Conservation (phyloP, 352 stramenopile species). For the Globisporangium nunn region DNA sequence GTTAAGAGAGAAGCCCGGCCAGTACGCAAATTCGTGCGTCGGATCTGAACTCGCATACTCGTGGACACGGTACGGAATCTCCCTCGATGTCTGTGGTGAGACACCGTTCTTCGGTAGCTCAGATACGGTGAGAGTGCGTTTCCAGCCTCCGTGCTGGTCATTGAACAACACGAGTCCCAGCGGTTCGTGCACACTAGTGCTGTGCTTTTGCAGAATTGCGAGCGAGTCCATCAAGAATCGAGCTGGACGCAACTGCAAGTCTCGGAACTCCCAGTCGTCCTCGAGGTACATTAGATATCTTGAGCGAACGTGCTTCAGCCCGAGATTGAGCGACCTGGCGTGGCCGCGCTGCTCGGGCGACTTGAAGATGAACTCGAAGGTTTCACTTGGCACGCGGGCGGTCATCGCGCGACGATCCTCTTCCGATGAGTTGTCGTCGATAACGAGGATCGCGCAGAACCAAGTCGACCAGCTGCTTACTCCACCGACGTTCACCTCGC, state of each 20-base stretch:
- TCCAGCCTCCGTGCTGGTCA: conserved; percentile 32
- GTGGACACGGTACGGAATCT: conserved; percentile 34
- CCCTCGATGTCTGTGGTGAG: background rate
- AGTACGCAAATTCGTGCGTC: conserved; percentile 34
- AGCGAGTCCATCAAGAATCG: conserved; percentile 18
- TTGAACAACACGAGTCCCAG: conserved; percentile 45
- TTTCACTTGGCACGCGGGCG: conserved; percentile 14
- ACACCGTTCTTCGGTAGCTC: background rate
- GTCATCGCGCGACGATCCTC: conserved; percentile 32
- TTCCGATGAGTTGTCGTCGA: conserved; percentile 46
- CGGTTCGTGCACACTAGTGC: conserved; percentile 6
- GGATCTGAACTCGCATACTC: conserved; percentile 40
- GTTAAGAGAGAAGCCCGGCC: conserved; percentile 64
- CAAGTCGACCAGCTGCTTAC: conserved; percentile 5
- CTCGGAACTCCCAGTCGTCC: conserved; percentile 47
- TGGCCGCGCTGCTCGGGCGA: conserved; percentile 25
- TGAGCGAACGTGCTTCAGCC: conserved; percentile 19
- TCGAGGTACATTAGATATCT: conserved; percentile 55
- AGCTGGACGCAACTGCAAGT: no score
- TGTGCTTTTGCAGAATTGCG: conserved; percentile 13
- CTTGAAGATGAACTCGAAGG: conserved; percentile 34
- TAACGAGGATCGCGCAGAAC: conserved; percentile 40
- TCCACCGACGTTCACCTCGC: background rate
- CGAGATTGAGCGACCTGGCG: conserved; percentile 40
- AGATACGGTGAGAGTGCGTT: background rate